Base-by-base conservation (phyloP, 2,329 filamentous ascomycete genomes). In the Teratosphaeriaceae sp. region DNA sequence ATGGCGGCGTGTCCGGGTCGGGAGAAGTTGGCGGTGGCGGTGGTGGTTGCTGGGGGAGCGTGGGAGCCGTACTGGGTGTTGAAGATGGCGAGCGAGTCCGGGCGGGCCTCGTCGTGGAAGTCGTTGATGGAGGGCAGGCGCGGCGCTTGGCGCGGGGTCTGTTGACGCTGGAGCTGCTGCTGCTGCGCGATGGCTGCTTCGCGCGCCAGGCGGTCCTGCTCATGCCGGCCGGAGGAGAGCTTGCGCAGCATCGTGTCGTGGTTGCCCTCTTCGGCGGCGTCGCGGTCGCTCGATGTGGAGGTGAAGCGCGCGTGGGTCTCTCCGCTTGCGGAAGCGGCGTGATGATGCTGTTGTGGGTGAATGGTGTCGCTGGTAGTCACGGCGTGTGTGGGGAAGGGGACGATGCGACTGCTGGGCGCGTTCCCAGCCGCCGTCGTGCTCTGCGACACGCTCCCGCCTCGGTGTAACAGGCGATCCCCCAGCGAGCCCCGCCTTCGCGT, bases 41-140 rank as follows among this genome's bases (percentile, higher is more conserved):
- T n/a, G n/a, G n/a, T n/a, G 12, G 41, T 51, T 46, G 38, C 5
- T 29, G 44, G 42, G 38, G 65, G 61, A 42, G 66, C 61, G 45
- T 65, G 58, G 44, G n/a, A 54, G 47, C 41, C 52, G 55, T 54
- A 51, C 22, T 54, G 44, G 31, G 40, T 38, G 71, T 72, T 44
- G 79, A 75, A 52, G 57, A 78, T 78, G 53, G 77, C 75, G 46
- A 79, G 65, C 6, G 77, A 78, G 55, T 85, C 82, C 22, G 80
- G 74, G 48, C 80, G 67, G 37, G 63, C 72, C 39, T 87, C 83
- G 69, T 71, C 56, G 60, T 67, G 58, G 60, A 74, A 50, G 59
- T 69, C 55, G 65, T 61, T 38, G 36, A 54, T 44, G 6, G 65
- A 63, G 19, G 76, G 76, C 22, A 80, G 68, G 53, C 75, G 75